These are phyloP conservation scores for Podosphaera fusca DNA, from an alignment of 2,329 filamentous ascomycete species.

Conservation along the genomic window DNA sequence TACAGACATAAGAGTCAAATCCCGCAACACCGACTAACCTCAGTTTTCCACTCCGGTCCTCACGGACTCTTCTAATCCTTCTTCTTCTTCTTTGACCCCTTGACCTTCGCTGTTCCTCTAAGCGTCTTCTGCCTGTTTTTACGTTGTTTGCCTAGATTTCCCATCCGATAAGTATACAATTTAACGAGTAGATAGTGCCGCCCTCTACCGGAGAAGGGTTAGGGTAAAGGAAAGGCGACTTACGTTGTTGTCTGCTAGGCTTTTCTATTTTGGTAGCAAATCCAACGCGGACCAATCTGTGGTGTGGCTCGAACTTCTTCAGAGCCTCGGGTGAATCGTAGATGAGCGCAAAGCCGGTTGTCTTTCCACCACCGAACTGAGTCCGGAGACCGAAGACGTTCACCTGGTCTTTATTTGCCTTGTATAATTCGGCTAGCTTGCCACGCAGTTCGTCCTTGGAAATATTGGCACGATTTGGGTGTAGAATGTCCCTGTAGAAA, in stretches of 20 bases:
- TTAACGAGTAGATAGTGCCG: not conserved
- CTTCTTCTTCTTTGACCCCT: constrained; percentile 89
- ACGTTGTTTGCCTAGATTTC: constrained; percentile 80
- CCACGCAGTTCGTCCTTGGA: constrained; percentile 95
- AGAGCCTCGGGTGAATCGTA: constrained; percentile 96
- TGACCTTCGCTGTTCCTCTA: constrained; percentile 92
- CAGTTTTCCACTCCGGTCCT: constrained; percentile 9
- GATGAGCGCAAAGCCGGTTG: constrained; percentile 92
- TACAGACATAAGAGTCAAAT: not conserved
- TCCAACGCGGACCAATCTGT: constrained; percentile 87
- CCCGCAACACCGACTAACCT: constrained; percentile 14
- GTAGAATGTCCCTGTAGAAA: constrained; percentile 73
- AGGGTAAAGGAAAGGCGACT: constrained; percentile 22
- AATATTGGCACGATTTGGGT: constrained; percentile 95
- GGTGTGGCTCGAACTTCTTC: constrained; percentile 99
- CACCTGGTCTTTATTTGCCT: constrained; percentile 92
- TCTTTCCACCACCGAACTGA: constrained; percentile 99
- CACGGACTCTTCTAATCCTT: constrained; percentile 43
- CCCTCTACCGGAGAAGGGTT: not conserved
- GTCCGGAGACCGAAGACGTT: constrained; percentile 96
- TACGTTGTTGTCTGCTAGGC: constrained; percentile 97
- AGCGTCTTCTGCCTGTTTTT: constrained; percentile 99
- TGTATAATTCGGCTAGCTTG: constrained; percentile 92
- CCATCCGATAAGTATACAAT: constrained; percentile 8
- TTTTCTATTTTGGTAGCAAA: constrained; percentile 89